Percentiles rank a stretch among this genome's conserved stretches.
Evolutionary conservation across 2,329 filamentous ascomycete species (phyloP).

Genomic region (Fusarium cicatricum): DNA sequence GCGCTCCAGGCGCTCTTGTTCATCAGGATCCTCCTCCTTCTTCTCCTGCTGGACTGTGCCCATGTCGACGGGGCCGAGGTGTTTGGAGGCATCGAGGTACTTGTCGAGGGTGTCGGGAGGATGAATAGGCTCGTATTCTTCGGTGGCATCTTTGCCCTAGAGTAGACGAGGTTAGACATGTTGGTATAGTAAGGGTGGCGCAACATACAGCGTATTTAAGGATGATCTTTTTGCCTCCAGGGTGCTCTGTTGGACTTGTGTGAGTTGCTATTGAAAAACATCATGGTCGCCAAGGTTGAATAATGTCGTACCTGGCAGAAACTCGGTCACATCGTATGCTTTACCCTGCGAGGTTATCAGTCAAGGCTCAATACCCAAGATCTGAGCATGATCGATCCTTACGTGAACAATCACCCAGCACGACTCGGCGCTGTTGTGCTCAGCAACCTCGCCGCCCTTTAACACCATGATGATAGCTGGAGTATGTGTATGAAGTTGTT

Average conservation of each 20-base stretch:
- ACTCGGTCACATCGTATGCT: conserved; percentile 90
- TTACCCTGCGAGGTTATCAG: conserved; percentile 61
- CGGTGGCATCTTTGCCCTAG: conserved; percentile 89
- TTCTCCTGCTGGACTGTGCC: conserved; percentile 75
- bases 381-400: no score
- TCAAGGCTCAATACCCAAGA: no score
- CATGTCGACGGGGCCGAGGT: conserved; percentile 92
- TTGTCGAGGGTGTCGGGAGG: conserved; percentile 88
- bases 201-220: conserved; percentile 82
- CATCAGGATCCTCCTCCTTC: conserved; percentile 71
- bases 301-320: conserved; percentile 70
- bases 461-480: conserved; percentile 50
- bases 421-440: conserved; percentile 83
- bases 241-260: conserved; percentile 69
- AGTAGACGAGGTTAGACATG: conserved; percentile 12
- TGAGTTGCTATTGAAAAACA: conserved; percentile 4
- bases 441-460: conserved; percentile 62
- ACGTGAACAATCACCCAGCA: conserved; percentile 93
- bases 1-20: conserved; percentile 73
- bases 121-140: conserved; percentile 88
- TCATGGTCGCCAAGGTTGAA: neutral
- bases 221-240: conserved; percentile 90
- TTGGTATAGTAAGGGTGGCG: neutral
- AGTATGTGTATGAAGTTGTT: neutral
- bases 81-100: conserved; percentile 85